A percentile compares a stretch with the other conserved stretches of the same genome.
Conservation (phyloP, 1,139 yeast species). For the Diutina scorzettiae region DNA sequence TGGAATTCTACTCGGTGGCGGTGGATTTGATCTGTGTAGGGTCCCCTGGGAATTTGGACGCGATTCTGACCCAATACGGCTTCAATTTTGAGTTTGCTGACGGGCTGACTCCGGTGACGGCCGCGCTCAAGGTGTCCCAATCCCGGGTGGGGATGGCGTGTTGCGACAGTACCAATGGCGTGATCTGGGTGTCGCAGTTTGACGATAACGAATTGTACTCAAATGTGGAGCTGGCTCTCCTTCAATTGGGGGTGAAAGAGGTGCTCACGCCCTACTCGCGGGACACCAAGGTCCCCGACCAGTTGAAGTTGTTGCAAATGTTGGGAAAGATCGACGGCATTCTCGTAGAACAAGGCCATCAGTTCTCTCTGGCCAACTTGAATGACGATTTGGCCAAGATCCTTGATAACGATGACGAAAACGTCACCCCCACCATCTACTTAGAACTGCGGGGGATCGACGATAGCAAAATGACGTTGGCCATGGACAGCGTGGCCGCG, state of each 20-base stretch:
- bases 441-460: neutral
- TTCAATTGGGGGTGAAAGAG: slow-evolving; percentile 85
- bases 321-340: slow-evolving; percentile 64
- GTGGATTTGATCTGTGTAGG: slow-evolving; percentile 58
- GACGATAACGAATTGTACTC: slow-evolving; percentile 80
- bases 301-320: slow-evolving; percentile 43
- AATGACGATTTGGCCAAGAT: slow-evolving; percentile 60
- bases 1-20: slow-evolving; percentile 58
- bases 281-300: slow-evolving; percentile 1
- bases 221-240: slow-evolving; percentile 70
- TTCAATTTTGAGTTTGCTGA: slow-evolving; percentile 56
- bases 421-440: slow-evolving; percentile 8
- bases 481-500: slow-evolving; percentile 4
- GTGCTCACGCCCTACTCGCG: slow-evolving; percentile 43
- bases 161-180: slow-evolving; percentile 20
- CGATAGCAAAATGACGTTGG: neutral
- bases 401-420: slow-evolving; percentile 27
- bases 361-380: slow-evolving; percentile 48
- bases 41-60: slow-evolving; percentile 81
- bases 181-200: slow-evolving; percentile 67
- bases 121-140: slow-evolving; percentile 53
- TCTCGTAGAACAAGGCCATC: slow-evolving; percentile 47
- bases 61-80: slow-evolving; percentile 24
- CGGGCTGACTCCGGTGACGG: slow-evolving; percentile 59
- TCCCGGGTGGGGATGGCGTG: slow-evolving; percentile 43